Base-by-base conservation (phyloP, 2,329 filamentous ascomycete species). In the Cladosporium oxysporum region DNA sequence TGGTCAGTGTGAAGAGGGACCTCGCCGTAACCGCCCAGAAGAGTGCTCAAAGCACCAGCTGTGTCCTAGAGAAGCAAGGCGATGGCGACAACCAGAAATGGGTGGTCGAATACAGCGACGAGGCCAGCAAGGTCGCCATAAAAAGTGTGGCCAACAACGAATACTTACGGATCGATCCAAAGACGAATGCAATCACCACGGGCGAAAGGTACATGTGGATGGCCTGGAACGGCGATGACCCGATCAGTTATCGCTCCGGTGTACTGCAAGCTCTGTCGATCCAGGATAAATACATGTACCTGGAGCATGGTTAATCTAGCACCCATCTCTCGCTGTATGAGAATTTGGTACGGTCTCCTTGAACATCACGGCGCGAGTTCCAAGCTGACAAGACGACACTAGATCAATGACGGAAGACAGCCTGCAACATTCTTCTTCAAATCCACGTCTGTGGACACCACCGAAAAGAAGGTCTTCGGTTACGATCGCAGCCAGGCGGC, bases 1-100 rank as follows among this genome's bases (percentile, higher is more conserved):
- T 58, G 1, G 37, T 33, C 28, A 50, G 53, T 28, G 53, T 64
- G 8, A 35, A 28, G 26, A 64, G 47, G 35, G 37, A 53, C 53
- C 62, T 50, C 28, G 62, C 58, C 7, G 41, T 58, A 23, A 37
- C 62, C 5, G 37, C 49, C 28, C 28, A 52, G 7, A n/a, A 26
- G 21, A 35, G 35, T 16, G 37, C 18, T 11, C 18, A 18, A 8
- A 41, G 37, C 7, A 49, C 50, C 5, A 52, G 52, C n/a, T 41
- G 58, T 33, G 41, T 64, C 7, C 37, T 53, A 14, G 53, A 64
- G 23, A 64, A 64, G 53, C 35, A 41, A 58, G 41, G 53, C 62
- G 53, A 64, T n/a, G 62, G 47, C 37, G 41, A 52, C 18, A 53
- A 64, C 11, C 52, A 64, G 41, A 64, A 58, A 14, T 64, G 62